Base-by-base conservation (phyloP, 495 filamentous ascomycete genomes). In the Xylaria cubensis region DNA sequence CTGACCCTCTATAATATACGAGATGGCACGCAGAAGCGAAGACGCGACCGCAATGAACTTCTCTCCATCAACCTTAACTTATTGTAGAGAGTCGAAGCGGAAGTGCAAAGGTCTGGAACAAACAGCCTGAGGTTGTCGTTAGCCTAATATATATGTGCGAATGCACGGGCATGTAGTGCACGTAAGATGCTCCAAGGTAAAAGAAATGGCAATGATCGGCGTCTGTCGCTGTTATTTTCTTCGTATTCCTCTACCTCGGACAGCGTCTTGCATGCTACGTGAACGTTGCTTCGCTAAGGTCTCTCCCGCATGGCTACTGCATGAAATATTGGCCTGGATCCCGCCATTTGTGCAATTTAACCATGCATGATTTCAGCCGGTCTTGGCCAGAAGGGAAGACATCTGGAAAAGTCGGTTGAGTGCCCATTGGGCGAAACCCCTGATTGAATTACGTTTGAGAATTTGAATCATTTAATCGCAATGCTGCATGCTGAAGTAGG, bases 331-430 rank as follows among this genome's bases (percentile, higher is more conserved):
- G 65, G 67, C 72, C 69, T 59, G 64, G 67, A 77, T 59, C 58
- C 75, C 70, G 13, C 13, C 21, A 19, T 69, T 70, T 71, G 63
- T 62, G 50, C 73, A 75, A 78, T 78, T 78, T 78, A 76, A 71
- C 75, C 76, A 72, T 73, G 74, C 71, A 77, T 74, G 73, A 62
- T 44, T 75, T 78, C 76, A 78, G 76, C 76, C 76, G 58, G 74
- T 70, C 76, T 77, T 78, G 76, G 76, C 76, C 73, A 67, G 64
- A 62, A 71, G 39, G 74, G 65, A 76, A 55, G 29, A 55, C 34
- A 56, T 67, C 48, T 67, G 50, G 65, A 56, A 67, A 56, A 24
- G 64, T 32, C 64, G 64, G 64, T 53, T 13, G 65, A 51, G 50
- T 42, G 48, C 64, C 55, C 34, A 67, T 67, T 67, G 50, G 65